Percentiles rank a stretch among this genome's conserved stretches.
Conservation (phyloP, 2,329 filamentous ascomycete species). For the Colletotrichum destructivum region DNA sequence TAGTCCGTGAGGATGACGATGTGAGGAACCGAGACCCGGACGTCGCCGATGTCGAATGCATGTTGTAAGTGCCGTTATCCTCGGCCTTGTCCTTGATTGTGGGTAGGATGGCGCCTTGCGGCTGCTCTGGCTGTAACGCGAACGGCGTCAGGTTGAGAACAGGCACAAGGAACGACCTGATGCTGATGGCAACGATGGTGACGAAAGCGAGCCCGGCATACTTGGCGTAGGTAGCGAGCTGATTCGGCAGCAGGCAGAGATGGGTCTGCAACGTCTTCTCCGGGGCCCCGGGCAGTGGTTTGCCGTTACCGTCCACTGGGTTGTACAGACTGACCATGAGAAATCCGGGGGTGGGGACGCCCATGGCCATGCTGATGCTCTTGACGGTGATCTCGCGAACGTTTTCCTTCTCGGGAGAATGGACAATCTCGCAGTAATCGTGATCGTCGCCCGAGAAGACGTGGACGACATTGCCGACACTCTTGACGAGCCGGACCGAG, state of each 20-base stretch:
- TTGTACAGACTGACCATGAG: constrained; percentile 93
- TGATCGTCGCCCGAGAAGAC: constrained; percentile 98
- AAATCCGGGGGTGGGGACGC: constrained; percentile 89
- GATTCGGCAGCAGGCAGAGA: constrained; percentile 91
- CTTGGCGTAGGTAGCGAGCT: constrained; percentile 85
- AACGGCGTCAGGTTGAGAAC: constrained; percentile 68
- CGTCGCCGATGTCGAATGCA: constrained; percentile 48
- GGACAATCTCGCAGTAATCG: constrained; percentile 94
- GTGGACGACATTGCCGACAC: constrained; percentile 85
- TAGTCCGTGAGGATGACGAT: constrained; percentile 43
- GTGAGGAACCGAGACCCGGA: constrained; percentile 54
- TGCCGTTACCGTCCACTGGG: constrained; percentile 77
- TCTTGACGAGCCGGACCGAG: constrained; percentile 81
- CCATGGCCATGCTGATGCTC: constrained; percentile 96
- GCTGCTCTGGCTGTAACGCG: constrained; percentile 61
- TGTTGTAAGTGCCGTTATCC: constrained; percentile 55
- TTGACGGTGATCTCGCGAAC: constrained; percentile 94
- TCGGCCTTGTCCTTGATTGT: constrained; percentile 70
- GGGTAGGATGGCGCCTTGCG: constrained; percentile 56
- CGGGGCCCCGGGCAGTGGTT: constrained; percentile 60
- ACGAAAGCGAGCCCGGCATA: constrained; percentile 78
- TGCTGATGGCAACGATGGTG: constrained; percentile 64
- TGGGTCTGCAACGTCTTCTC: constrained; percentile 84
- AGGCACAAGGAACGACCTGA: constrained; percentile 71
- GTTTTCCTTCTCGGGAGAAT: constrained; percentile 77